A percentile compares a stretch with the other conserved stretches of the same genome.
Evolutionary conservation across 345 rosid genomes (phyloP).

Genomic region (Gossypium thurberi): DNA sequence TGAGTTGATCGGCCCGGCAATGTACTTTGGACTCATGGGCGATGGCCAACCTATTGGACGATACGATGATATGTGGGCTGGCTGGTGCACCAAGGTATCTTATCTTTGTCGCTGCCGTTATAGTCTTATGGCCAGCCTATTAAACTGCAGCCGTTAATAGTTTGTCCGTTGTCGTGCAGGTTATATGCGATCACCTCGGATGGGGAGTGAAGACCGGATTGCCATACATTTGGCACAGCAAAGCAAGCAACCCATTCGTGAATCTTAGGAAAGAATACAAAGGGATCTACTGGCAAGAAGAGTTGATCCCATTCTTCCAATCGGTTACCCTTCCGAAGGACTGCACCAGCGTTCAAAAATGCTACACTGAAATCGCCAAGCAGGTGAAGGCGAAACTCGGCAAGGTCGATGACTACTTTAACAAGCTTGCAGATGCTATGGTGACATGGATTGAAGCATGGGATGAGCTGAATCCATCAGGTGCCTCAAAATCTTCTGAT

Average conservation of each 20-base stretch:
- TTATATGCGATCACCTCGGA: slow-evolving; percentile 76
- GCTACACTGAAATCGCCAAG: slow-evolving; percentile 74
- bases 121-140: not conserved
- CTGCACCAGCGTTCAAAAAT: slow-evolving; percentile 73
- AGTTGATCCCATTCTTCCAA: slow-evolving; percentile 85
- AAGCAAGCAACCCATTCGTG: slow-evolving; percentile 81
- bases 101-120: not conserved
- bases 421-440: slow-evolving; percentile 82
- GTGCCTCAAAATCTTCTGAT: slow-evolving; percentile 9
- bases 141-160: not conserved
- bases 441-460: slow-evolving; percentile 85
- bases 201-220: slow-evolving; percentile 79
- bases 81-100: slow-evolving; percentile 45
- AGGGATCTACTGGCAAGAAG: slow-evolving; percentile 92
- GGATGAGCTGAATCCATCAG: slow-evolving; percentile 77
- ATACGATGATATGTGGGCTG: slow-evolving; percentile 41
- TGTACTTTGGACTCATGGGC: slow-evolving; percentile 40
- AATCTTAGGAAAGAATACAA: slow-evolving; percentile 83
- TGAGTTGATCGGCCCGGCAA: slow-evolving; percentile 41
- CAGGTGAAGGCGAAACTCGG: slow-evolving; percentile 67
- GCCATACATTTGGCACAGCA: slow-evolving; percentile 35
- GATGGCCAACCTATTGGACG: slow-evolving; percentile 36
- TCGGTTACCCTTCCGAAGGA: slow-evolving; percentile 60
- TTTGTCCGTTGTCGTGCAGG: slow-evolving; percentile 21
- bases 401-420: slow-evolving; percentile 64